Evolutionary conservation across 1,139 yeast genomes (phyloP).

Genomic region (Saccharomyces hybrid): DNA sequence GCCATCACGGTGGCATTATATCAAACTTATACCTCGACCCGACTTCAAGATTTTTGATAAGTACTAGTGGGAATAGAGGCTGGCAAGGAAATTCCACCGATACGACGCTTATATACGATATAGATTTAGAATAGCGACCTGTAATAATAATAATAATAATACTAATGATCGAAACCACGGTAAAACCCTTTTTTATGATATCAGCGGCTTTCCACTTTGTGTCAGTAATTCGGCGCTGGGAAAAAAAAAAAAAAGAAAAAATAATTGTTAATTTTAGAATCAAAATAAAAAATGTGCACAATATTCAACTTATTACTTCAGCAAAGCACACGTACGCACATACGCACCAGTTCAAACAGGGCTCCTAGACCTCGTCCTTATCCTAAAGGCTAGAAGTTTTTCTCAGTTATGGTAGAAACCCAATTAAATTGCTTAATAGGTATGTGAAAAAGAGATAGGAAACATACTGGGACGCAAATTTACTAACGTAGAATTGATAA

Average conservation of each 20-base stretch:
- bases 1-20: slow-evolving; percentile 60
- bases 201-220: not conserved
- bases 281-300: not conserved
- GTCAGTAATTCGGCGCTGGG: not conserved
- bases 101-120: slow-evolving; percentile 71
- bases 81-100: slow-evolving; percentile 86
- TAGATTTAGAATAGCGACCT: slow-evolving; percentile 32
- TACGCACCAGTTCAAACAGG: not conserved
- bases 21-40: slow-evolving; percentile 73
- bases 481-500: not conserved
- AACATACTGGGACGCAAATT: not conserved
- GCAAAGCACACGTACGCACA: not conserved
- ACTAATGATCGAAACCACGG: not conserved
- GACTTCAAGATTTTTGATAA: slow-evolving; percentile 76
- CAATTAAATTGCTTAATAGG: not conserved
- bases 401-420: not conserved
- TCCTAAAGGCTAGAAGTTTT: not conserved
- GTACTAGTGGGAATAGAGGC: slow-evolving; percentile 93
- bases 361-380: not conserved
- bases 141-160: not conserved
- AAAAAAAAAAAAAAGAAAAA: not conserved
- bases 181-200: not conserved
- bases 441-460: not conserved
- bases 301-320: too few species aligned
- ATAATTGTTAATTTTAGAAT: too few species aligned